Base-by-base conservation (phyloP, 2,329 filamentous ascomycete genomes). In the Ophiostoma tasmaniense region DNA sequence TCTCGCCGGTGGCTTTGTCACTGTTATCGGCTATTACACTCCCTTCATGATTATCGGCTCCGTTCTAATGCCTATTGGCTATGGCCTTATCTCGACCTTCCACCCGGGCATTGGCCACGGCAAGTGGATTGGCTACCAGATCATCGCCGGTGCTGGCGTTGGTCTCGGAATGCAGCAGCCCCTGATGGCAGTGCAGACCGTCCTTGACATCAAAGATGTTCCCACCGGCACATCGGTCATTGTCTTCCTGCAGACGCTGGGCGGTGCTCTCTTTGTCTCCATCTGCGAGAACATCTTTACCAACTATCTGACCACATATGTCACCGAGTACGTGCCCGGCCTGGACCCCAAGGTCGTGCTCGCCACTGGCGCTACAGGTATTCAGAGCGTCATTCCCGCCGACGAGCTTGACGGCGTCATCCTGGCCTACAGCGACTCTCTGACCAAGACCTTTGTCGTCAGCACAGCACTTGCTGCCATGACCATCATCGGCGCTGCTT, bases 51-150 rank as follows among this genome's bases (percentile, higher is more conserved):
- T 80, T 8, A 64, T 72, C 20, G 74, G 73, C 8, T 71, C 77
- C 4, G 79, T 81, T 67, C 75, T 80, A 65, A 78, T 74, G 72
- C 74, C 81, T 64, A 74, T 85, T 68, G 83, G 83, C 35, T 75
- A 78, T 17, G 85, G 85, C n/a, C 79, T 87, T 67, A 78, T 87
- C 71, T 83, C 83, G 2, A 86, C 83, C 0, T 79, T 86, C 14
- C 76, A 77, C 61, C 77, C 82, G 3, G 72, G 79, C 73, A 84
- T 82, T 1, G 77, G 79, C 1, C 75, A 81, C 8, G 73, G 75
- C 14, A 77, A 79, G 64, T 87, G 85, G 85, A 79, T 81, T 59
- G 79, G 78, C 59, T 81, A 77, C 72, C 78, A 80, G 72, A 74
- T 76, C 25, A 68, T 82, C 55, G 74, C 76, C 35, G 81, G 81